These are phyloP conservation scores for Candida alai DNA, from an alignment of 805 yeast species.

Conservation along the genomic window DNA sequence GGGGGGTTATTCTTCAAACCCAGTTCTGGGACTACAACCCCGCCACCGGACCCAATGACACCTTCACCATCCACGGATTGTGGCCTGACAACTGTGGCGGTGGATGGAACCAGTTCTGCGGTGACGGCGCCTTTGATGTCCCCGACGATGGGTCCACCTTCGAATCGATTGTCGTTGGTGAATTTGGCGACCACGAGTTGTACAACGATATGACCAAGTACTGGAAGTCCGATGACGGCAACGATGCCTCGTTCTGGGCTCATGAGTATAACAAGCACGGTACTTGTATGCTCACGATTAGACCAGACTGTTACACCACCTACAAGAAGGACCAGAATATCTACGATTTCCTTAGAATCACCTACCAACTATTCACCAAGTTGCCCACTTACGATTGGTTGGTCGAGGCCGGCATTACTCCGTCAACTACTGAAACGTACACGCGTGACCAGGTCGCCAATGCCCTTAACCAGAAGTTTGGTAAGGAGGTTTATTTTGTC, in stretches of 20 bases:
- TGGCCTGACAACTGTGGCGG: constrained; percentile 69
- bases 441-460: constrained; percentile 50
- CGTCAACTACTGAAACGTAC: constrained; percentile 55
- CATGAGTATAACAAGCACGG: constrained; percentile 96
- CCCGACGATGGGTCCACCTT: constrained; percentile 45
- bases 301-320: constrained; percentile 61
- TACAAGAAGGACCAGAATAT: constrained; percentile 29
- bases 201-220: constrained; percentile 50
- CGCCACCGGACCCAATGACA: constrained; percentile 26
- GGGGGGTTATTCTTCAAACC: constrained; percentile 78
- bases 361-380: constrained; percentile 29
- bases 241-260: constrained; percentile 72
- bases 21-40: constrained; percentile 93
- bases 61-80: constrained; percentile 42
- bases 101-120: constrained; percentile 75
- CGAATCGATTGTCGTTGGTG: constrained; percentile 25
- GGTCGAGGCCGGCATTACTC: constrained; percentile 64
- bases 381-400: constrained; percentile 64
- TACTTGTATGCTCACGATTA: constrained; percentile 81
- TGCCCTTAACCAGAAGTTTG: constrained; percentile 50
- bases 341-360: constrained; percentile 49
- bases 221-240: constrained; percentile 75
- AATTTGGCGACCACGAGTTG: constrained; percentile 48
- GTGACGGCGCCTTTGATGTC: constrained; percentile 47
- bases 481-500: constrained; percentile 54